phyloP scores from a whole-genome alignment of 805 yeast species.

The Geotrichum ghanense region DNA sequence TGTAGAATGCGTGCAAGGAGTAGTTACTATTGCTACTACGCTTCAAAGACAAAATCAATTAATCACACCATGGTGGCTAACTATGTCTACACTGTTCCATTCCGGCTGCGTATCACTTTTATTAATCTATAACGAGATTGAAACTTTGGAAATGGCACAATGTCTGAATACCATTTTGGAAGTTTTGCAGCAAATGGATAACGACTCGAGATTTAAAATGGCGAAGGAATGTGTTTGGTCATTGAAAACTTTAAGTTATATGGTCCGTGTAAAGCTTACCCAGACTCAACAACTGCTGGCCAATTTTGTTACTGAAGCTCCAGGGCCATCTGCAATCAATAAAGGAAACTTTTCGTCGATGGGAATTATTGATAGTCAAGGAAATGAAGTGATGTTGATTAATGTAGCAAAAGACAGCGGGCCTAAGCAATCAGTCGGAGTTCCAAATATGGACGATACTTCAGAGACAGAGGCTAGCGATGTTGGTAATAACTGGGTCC shows the following conservation, averaged over 20 bases:
- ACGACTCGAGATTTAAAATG: constrained; percentile 29
- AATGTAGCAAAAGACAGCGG: background rate
- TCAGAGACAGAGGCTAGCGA: too few species aligned
- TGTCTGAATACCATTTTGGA: constrained; percentile 11
- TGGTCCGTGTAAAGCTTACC: constrained; percentile 33
- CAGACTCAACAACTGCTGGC: constrained; percentile 30
- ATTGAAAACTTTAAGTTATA: constrained; percentile 41
- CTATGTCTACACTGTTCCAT: constrained; percentile 26
- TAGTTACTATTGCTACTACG: constrained; percentile 24
- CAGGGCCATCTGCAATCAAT: constrained; percentile 44
- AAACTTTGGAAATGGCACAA: constrained; percentile 8
- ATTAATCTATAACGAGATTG: constrained; percentile 34
- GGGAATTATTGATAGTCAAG: constrained; percentile 27
- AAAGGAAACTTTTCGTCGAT: constrained; percentile 36
- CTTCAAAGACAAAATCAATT: constrained; percentile 21
- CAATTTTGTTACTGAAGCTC: constrained; percentile 36
- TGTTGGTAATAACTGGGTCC: too few species aligned
- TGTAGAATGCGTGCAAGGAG: constrained; percentile 24
- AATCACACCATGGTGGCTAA: constrained; percentile 43
- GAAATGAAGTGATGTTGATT: constrained; percentile 5
- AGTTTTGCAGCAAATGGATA: constrained; percentile 11
- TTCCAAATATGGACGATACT: background rate
- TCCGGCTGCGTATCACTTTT: constrained; percentile 31
- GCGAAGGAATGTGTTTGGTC: constrained; percentile 54
- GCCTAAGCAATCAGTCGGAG: background rate